Conservation (phyloP, 192 early-diverging fungal species). For the Pilaira anomala region DNA sequence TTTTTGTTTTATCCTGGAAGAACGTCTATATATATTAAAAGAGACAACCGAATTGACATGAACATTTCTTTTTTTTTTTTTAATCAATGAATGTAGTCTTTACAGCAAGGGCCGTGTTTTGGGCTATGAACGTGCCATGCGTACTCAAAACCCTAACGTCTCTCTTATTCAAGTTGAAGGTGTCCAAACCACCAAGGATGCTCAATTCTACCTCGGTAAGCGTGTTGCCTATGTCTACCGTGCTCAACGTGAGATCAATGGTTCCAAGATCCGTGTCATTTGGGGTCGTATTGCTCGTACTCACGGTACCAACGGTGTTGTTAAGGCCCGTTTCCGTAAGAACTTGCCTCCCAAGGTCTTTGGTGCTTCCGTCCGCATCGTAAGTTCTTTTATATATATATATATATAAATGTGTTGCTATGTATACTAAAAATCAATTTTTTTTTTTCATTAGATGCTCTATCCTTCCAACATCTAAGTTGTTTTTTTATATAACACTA, state of each 20-base stretch:
- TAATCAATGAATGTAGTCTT: slow-evolving; percentile 60
- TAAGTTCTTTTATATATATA: slow-evolving; percentile 46
- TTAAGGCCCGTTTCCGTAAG: slow-evolving; percentile 94
- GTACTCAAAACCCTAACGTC: slow-evolving; percentile 86
- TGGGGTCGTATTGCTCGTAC: slow-evolving; percentile 95
- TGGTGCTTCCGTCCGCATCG: slow-evolving; percentile 89
- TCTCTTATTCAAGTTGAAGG: slow-evolving; percentile 93
- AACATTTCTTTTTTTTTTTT: not conserved
- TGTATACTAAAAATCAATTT: slow-evolving; percentile 8
- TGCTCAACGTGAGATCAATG: slow-evolving; percentile 81
- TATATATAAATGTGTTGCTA: not conserved
- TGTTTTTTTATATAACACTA: no score
- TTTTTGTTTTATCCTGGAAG: not conserved
- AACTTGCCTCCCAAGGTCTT: slow-evolving; percentile 96
- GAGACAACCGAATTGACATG: no score
- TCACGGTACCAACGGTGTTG: slow-evolving; percentile 95
- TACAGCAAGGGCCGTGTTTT: slow-evolving; percentile 97
- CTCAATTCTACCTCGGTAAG: slow-evolving; percentile 98
- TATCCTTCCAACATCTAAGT: slow-evolving; percentile 78
- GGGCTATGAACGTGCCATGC: slow-evolving; percentile 92
- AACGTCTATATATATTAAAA: no score
- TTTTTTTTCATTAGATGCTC: slow-evolving; percentile 68
- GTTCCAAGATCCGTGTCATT: slow-evolving; percentile 93
- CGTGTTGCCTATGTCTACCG: slow-evolving; percentile 97
- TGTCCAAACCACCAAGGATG: slow-evolving; percentile 84